phyloP scores from a whole-genome alignment of 2,329 filamentous ascomycete species.

The Aureobasidium sp. region DNA sequence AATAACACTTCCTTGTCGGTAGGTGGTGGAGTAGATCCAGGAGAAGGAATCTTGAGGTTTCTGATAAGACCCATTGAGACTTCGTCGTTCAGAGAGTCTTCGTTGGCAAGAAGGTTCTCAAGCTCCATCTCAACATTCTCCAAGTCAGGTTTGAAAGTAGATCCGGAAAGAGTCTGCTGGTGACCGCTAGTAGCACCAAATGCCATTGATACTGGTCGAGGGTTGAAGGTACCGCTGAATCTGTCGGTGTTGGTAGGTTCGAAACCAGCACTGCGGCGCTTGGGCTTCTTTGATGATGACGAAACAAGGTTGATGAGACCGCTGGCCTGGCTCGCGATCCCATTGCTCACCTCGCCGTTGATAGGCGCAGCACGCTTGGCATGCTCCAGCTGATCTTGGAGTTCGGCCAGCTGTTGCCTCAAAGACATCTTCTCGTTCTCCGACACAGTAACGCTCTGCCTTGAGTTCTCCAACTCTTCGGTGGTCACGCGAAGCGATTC shows the following conservation, averaged over 20 bases:
- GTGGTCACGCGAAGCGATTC: conserved; percentile 75
- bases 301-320: conserved; percentile 88
- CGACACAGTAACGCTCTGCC: conserved; percentile 64
- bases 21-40: conserved; percentile 76
- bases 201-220: conserved; percentile 93
- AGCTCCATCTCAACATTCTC: conserved; percentile 95
- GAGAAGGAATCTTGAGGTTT: conserved; percentile 91
- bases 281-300: conserved; percentile 83
- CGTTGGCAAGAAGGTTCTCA: conserved; percentile 86
- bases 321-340: conserved; percentile 48
- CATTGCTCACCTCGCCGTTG: conserved; percentile 53
- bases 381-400: conserved; percentile 86
- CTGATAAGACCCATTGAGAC: conserved; percentile 92
- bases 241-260: conserved; percentile 81
- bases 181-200: conserved; percentile 57
- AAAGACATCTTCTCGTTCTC: conserved; percentile 82
- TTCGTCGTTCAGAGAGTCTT: conserved; percentile 93
- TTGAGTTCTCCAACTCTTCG: conserved; percentile 72
- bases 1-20: conserved; percentile 98
- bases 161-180: conserved; percentile 65
- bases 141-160: conserved; percentile 69
- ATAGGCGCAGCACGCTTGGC: conserved; percentile 71
- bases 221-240: conserved; percentile 88
- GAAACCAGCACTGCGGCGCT: conserved; percentile 83
- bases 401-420: conserved; percentile 77